A percentile compares a stretch with the other conserved stretches of the same genome.
phyloP scores from a whole-genome alignment of 306 rosid genomes.

The Bauhinia variegata region DNA sequence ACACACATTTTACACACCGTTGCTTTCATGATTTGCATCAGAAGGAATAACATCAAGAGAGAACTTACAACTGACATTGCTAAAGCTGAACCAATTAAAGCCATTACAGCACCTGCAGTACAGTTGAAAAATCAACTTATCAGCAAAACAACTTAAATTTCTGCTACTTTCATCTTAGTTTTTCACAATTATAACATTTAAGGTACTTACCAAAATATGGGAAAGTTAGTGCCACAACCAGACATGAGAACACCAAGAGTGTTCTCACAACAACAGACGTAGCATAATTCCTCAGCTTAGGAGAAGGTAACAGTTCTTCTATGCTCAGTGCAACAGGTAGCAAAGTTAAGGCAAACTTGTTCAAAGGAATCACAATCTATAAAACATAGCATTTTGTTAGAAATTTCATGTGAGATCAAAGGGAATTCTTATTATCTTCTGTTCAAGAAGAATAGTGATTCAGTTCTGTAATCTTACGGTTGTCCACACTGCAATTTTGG shows the following conservation, averaged over 20 bases:
- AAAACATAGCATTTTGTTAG: constrained; percentile 15
- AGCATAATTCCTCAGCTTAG: constrained; percentile 39
- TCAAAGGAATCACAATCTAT: constrained; percentile 63
- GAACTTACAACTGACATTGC: constrained; percentile 73
- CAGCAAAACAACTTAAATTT: neutral
- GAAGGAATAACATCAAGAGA: neutral
- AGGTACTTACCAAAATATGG: constrained; percentile 70
- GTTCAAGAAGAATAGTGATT: neutral
- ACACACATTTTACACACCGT: neutral
- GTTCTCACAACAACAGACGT: constrained; percentile 58
- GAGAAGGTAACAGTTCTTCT: constrained; percentile 71
- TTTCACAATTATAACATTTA: neutral
- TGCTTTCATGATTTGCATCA: neutral
- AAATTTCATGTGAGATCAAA: too few species aligned
- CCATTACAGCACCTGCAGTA: constrained; percentile 61
- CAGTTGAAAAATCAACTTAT: constrained; percentile 18
- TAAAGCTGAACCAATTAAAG: constrained; percentile 68
- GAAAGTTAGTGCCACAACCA: constrained; percentile 59
- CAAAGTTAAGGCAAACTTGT: constrained; percentile 71
- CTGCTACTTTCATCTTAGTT: too few species aligned
- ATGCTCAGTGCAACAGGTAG: constrained; percentile 61
- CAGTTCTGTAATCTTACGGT: constrained; percentile 48
- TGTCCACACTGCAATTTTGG: constrained; percentile 79
- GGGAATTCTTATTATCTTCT: neutral
- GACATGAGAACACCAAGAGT: constrained; percentile 54